Evolutionary conservation across 257 asterid species (phyloP).

Genomic region (Solanum chiquidenum): DNA sequence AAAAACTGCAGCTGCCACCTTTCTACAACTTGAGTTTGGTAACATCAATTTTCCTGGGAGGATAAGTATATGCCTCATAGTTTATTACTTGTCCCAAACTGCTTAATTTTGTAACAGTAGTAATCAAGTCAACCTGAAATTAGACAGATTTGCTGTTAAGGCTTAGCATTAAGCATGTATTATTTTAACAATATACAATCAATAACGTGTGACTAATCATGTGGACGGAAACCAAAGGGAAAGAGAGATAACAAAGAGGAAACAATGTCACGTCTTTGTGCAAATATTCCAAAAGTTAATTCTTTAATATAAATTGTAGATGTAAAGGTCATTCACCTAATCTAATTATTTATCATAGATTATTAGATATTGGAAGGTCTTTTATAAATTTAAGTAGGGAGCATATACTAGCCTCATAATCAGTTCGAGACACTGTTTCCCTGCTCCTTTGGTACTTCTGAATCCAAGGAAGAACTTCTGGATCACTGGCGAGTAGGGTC

Average conservation of each 20-base stretch:
- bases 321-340: too few species aligned
- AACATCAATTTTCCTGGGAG: constrained; percentile 43
- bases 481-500: constrained; percentile 59
- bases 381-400: background rate
- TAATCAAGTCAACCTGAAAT: constrained; percentile 86
- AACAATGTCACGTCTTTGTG: background rate
- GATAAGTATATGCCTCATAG: constrained; percentile 81
- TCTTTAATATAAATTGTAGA: too few species aligned
- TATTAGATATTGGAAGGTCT: background rate
- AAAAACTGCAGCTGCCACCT: background rate
- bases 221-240: background rate
- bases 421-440: constrained; percentile 89
- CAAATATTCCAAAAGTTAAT: too few species aligned
- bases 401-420: constrained; percentile 53
- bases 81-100: constrained; percentile 83
- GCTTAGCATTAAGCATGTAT: background rate
- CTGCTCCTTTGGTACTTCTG: constrained; percentile 94
- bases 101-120: constrained; percentile 66
- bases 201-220: background rate
- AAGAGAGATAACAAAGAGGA: background rate
- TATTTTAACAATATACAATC: background rate
- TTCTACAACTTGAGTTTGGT: constrained; percentile 75
- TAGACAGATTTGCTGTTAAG: background rate
- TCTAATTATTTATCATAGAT: too few species aligned
- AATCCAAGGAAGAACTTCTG: constrained; percentile 83